Conservation (phyloP, 495 filamentous ascomycete species). For the Penicillium egyptiacum region DNA sequence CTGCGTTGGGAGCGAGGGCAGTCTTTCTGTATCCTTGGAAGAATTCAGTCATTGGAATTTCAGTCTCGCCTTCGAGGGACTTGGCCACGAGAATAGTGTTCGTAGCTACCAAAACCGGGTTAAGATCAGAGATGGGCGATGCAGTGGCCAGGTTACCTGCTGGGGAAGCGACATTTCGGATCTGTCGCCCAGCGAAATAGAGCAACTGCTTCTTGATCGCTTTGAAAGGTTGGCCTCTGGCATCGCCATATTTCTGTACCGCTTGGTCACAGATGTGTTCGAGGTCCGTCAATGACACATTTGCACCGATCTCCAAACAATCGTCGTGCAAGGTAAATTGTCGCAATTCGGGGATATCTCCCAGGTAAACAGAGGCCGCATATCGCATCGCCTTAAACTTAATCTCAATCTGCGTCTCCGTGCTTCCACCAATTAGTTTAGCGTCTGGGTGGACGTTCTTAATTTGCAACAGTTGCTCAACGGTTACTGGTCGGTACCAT, state of each 20-base stretch:
- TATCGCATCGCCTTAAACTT: slow-evolving; percentile 97
- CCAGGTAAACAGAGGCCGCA: slow-evolving; percentile 83
- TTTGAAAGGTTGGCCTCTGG: slow-evolving; percentile 61
- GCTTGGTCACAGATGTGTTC: slow-evolving; percentile 66
- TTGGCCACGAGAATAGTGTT: slow-evolving; percentile 80
- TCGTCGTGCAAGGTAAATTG: slow-evolving; percentile 78
- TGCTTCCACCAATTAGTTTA: slow-evolving; percentile 94
- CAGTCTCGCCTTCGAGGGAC: slow-evolving; percentile 63
- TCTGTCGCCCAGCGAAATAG: slow-evolving; percentile 95
- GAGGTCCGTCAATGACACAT: slow-evolving; percentile 81
- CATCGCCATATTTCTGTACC: slow-evolving; percentile 72
- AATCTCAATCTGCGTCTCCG: slow-evolving; percentile 96
- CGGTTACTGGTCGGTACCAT: slow-evolving; percentile 87
- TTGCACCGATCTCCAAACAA: slow-evolving; percentile 84
- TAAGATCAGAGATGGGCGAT: slow-evolving; percentile 93
- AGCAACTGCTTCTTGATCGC: slow-evolving; percentile 52
- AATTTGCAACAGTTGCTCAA: slow-evolving; percentile 87
- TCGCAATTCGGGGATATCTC: slow-evolving; percentile 85
- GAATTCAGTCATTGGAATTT: slow-evolving; percentile 89
- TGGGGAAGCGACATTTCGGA: slow-evolving; percentile 93
- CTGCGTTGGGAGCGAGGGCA: slow-evolving; percentile 74
- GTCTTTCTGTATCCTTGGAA: slow-evolving; percentile 91
- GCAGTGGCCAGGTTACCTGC: slow-evolving; percentile 95
- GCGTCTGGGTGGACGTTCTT: slow-evolving; percentile 81
- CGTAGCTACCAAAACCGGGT: slow-evolving; percentile 89